A percentile compares a stretch with the other conserved stretches of the same genome.
phyloP scores from a whole-genome alignment of 805 yeast species.

The Ogataea philodendri region DNA sequence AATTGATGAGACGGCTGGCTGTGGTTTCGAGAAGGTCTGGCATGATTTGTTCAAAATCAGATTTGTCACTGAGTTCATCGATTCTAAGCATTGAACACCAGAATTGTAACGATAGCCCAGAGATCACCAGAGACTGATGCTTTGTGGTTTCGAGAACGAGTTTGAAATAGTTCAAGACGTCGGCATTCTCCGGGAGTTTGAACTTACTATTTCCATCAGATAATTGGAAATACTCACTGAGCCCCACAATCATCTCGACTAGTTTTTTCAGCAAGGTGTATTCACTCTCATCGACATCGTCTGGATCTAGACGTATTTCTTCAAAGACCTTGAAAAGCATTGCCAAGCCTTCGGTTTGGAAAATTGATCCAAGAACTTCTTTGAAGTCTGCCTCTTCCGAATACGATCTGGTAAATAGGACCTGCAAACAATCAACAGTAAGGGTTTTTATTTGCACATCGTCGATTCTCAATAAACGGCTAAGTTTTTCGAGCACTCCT shows the following conservation, averaged over 20 bases:
- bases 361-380: slow-evolving; percentile 75
- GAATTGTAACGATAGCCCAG: slow-evolving; percentile 86
- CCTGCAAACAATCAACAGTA: slow-evolving; percentile 89
- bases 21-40: slow-evolving; percentile 73
- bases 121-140: slow-evolving; percentile 83
- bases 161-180: slow-evolving; percentile 63
- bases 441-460: slow-evolving; percentile 72
- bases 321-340: slow-evolving; percentile 64
- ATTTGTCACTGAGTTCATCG: slow-evolving; percentile 64
- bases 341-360: slow-evolving; percentile 68
- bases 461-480: slow-evolving; percentile 52
- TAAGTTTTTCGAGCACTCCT: slow-evolving; percentile 61
- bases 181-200: slow-evolving; percentile 51
- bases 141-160: slow-evolving; percentile 77
- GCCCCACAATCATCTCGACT: slow-evolving; percentile 88
- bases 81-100: slow-evolving; percentile 90
- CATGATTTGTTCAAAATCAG: slow-evolving; percentile 52
- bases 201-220: slow-evolving; percentile 23
- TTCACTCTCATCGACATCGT: slow-evolving; percentile 65
- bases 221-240: slow-evolving; percentile 67
- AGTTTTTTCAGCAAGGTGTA: slow-evolving; percentile 85
- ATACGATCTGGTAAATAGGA: slow-evolving; percentile 78
- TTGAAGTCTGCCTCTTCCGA: slow-evolving; percentile 66
- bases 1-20: slow-evolving; percentile 75
- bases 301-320: slow-evolving; percentile 58